Evolutionary conservation across 306 rosid genomes (phyloP), one percentile per base, ranked within the genome.

Genomic region (Mimosa pudica): DNA sequence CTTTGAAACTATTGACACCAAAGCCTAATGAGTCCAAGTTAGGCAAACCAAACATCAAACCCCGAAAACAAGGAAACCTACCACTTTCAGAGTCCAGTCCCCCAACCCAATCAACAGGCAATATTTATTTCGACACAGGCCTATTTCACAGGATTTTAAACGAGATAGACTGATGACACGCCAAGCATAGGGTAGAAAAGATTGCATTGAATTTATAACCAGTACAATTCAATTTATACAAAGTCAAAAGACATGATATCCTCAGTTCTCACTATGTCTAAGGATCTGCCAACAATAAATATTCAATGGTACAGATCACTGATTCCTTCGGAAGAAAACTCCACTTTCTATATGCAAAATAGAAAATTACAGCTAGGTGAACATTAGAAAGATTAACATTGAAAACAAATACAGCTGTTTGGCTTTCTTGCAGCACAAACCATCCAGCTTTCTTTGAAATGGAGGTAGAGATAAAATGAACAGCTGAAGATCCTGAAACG

Each of bases 401-500:
- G 32, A 78, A 76, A 70, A 77, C 83, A 69, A 77, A 80, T 75
- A 68, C 63, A 73, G 86, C 87, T 82, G 51, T 73, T 75, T 44
- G 85, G 32, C n/a, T 71, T 54, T 77, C 79, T 76, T 77, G 83
- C 83, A 61, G 49, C 33, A 72, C 49, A 65, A 83, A 73, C 81
- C 81, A 54, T 70, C 63, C 45, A 73, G 75, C 85, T 76, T 78
- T 49, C 18, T 78, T 49, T 63, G 71, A 51, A 4, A 79, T 13
- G 36, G 70, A 7, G 47, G 42, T 38, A 16, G 44, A 33, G 45
- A 20, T 41, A 75, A 74, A 83, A 68, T 42, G 33, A 35, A 14
- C 54, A 70, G 74, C 45, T 38, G 65, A 57, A 33, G 46, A 74
- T 55, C 70, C 85, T 36, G 61, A 75, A 71, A 84, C 69, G 14